A percentile compares a stretch with the other conserved stretches of the same genome.
Evolutionary conservation across 306 rosid species (phyloP).

Genomic region (Biancaea sappan): DNA sequence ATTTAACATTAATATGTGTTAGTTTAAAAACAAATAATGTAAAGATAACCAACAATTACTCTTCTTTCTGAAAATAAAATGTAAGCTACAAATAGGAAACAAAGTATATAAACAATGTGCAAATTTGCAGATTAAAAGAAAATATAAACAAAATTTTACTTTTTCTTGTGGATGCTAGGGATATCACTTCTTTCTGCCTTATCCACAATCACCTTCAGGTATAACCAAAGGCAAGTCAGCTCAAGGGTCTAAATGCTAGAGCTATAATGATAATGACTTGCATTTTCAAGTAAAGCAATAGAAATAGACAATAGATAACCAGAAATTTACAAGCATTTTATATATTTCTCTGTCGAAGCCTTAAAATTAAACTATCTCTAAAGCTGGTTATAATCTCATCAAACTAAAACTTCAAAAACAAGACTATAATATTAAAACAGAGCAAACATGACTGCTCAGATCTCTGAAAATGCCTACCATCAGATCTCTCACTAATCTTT

Average conservation of each 20-base stretch:
- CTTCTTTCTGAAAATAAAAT: conserved; percentile 27
- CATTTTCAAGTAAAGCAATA: background rate
- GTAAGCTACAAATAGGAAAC: conserved; percentile 9
- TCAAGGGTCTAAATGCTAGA: background rate
- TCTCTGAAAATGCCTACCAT: too few relatives aligned
- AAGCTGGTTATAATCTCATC: background rate
- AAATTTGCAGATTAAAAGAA: conserved; percentile 12
- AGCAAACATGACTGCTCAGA: too few relatives aligned
- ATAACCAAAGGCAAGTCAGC: conserved; percentile 38
- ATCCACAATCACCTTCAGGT: conserved; percentile 89
- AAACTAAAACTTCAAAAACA: conserved; percentile 18
- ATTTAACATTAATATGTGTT: conserved; percentile 21
- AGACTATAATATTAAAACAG: too few relatives aligned
- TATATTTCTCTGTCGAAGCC: conserved; percentile 9
- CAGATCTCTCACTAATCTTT: too few relatives aligned
- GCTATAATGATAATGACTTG: background rate
- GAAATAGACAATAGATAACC: background rate
- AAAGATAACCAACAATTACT: background rate
- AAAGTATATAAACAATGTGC: background rate
- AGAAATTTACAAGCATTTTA: conserved; percentile 19
- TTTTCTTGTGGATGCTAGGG: conserved; percentile 92
- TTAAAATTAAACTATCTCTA: background rate
- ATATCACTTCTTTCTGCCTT: conserved; percentile 94
- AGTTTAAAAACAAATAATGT: conserved; percentile 19
- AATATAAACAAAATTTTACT: conserved; percentile 54